Evolutionary conservation across 768 basidiomycete species (phyloP), one percentile per base, ranked within the genome.

Genomic region (Leccinellum rugosiceps): DNA sequence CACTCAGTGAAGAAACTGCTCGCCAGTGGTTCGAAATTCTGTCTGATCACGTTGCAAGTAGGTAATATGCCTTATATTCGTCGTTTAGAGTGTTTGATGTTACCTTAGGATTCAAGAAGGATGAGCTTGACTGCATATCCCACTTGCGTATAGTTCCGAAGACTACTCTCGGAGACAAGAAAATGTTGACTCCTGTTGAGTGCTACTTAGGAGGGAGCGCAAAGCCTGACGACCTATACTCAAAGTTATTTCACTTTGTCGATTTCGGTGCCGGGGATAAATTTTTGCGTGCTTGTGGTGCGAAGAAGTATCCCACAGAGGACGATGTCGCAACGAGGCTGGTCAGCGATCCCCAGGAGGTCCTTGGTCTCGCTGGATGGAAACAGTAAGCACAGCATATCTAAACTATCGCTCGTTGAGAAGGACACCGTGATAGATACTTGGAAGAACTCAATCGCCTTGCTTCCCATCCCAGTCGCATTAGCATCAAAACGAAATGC

Each of bases 281-380:
- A 64, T 97, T 98, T 72, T 76, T 98, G 38, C 80, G 79, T 51
- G 85, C 88, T 6, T 91, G 92, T 63, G 94, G 94, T 6, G 90
- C 94, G n/a, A 88, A 84, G 64, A 83, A 83, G 26, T 89, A 91
- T 65, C 94, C 94, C 3, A 90, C 83, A 45, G 82, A 90, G 4
- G 86, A 91, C 56, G 92, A 93, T 68, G 77, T 92, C 44, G 86
- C 84, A 0, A 78, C 79, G 50, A 85, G 83, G 53, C 70, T 93
- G 35, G 68, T 93, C 13, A 74, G 76, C 3, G 76, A 92, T 68
- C 88, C 90, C 7, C 75, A 74, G 28, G 74, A 78, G 58, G 92
- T 95, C 68, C 88, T 86, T 59, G 71, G 83, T n/a, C 72, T 89
- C 5, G 80, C 89, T 2, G 84, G 82, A 14, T 84, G 87, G 0